Conservation (phyloP, 305 asterid species). For the Ilex paraguariensis region DNA sequence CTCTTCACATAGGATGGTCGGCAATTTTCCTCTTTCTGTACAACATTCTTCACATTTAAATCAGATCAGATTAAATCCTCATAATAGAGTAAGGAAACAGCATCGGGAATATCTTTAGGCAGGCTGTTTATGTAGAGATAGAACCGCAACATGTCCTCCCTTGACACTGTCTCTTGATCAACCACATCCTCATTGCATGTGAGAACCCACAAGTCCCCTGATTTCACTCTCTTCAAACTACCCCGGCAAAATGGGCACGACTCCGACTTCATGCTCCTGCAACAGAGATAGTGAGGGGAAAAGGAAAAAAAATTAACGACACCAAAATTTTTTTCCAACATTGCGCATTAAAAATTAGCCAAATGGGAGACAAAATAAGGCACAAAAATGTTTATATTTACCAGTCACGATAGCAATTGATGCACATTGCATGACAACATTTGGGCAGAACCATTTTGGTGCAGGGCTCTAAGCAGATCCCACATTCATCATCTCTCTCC, state of each 20-base stretch:
- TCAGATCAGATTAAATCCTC: conserved; percentile 44
- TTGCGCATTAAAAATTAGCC: background rate
- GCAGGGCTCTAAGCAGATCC: conserved; percentile 70
- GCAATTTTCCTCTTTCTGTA: conserved; percentile 13
- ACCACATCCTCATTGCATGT: conserved; percentile 41
- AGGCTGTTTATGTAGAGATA: conserved; percentile 49
- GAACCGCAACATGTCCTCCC: conserved; percentile 45
- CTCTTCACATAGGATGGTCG: conserved; percentile 13
- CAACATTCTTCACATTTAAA: background rate
- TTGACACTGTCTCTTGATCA: conserved; percentile 40
- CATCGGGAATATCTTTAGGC: conserved; percentile 54
- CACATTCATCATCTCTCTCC: conserved; percentile 69
- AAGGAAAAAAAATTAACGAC: no score
- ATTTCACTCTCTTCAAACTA: conserved; percentile 56
- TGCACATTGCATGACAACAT: conserved; percentile 74
- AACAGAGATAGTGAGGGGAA: no score
- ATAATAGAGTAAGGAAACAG: conserved; percentile 42
- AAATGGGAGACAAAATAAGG: background rate
- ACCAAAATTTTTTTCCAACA: no score
- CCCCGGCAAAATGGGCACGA: conserved; percentile 79
- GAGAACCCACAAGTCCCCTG: conserved; percentile 65
- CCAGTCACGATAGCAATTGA: conserved; percentile 67
- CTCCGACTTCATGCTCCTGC: conserved; percentile 55
- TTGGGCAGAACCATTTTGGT: conserved; percentile 63
- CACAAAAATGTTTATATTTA: background rate